Evolutionary conservation across 768 basidiomycete genomes (phyloP), one percentile per base, ranked within the genome.

Genomic region (Cystofilobasidium macerans): DNA sequence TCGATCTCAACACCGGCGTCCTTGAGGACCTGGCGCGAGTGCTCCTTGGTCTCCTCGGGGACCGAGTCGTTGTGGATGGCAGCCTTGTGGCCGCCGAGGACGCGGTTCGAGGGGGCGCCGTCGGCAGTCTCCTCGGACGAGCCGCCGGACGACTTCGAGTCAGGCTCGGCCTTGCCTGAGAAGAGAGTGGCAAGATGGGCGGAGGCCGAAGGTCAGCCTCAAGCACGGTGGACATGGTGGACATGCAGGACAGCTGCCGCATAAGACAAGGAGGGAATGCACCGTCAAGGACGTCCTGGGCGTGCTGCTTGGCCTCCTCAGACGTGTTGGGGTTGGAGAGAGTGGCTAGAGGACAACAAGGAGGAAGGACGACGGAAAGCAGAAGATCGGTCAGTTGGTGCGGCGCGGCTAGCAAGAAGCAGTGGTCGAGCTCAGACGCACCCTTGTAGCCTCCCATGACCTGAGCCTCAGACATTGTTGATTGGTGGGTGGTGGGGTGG

Each of bases 241-340:
- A 45, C 4, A 12, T 22, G 30, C 24, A 14, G 40, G 28, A 5
- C 20, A 24, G 20, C 6, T 38, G 33, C n/a, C 3, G 24, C 32
- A 42, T 9, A 56, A 43, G 32, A 28, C 2, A 45, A 32, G 53
- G 77, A 81, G 67, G 64, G 84, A 64, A 80, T 78, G 30, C 76
- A 42, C 71, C 72, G 57, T 69, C 43, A 38, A 73, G 64, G 36
- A 72, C 68, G 67, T 72, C 54, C 48, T 66, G 61, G 42, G 73
- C 71, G 69, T 72, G 71, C 60, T 70, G 71, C 63, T 76, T 76
- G 62, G 75, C 73, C 62, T 73, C 72, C 56, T 75, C 72, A 26
- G 70, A 69, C 33, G 71, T 70, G 47, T 69, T 67, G 36, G 75
- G 75, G 68, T 76, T 75, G 38, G 71, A 69, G 40, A 76, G 65